Conservation (phyloP, 495 filamentous ascomycete species). For the Podospora pseudoanserina region DNA sequence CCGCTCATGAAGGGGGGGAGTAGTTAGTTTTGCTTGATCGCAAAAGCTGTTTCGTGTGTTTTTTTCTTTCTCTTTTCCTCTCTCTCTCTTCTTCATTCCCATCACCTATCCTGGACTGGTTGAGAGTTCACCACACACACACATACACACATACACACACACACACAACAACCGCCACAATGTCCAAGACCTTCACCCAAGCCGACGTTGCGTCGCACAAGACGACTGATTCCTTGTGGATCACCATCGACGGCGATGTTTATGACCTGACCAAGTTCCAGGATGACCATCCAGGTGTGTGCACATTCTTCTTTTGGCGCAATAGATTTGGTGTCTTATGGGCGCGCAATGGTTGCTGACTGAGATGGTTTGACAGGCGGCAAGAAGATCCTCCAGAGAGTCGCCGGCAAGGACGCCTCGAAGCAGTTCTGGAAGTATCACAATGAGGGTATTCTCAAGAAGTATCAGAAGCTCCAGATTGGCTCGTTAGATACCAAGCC, state of each 20-base stretch:
- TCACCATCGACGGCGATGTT: slow-evolving; percentile 92
- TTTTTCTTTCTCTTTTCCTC: slow-evolving; percentile 1
- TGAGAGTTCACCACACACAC: slow-evolving; percentile 1
- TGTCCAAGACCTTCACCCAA: slow-evolving; percentile 83
- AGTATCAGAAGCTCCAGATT: slow-evolving; percentile 85
- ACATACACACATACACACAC: slow-evolving; percentile 1
- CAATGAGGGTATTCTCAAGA: slow-evolving; percentile 89
- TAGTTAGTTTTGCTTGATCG: background rate
- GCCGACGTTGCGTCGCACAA: slow-evolving; percentile 87
- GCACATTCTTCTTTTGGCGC: background rate
- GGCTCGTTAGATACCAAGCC: slow-evolving; percentile 89
- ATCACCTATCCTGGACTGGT: slow-evolving; percentile 1
- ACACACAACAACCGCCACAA: slow-evolving; percentile 40
- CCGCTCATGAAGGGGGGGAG: background rate
- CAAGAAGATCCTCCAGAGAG: slow-evolving; percentile 94
- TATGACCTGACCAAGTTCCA: slow-evolving; percentile 95
- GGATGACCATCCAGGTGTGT: slow-evolving; percentile 80
- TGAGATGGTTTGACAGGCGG: slow-evolving; percentile 55
- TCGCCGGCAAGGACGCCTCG: slow-evolving; percentile 93
- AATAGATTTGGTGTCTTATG: background rate
- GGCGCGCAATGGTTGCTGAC: slow-evolving; percentile 15
- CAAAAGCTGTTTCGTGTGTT: background rate
- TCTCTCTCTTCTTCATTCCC: background rate
- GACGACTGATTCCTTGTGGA: slow-evolving; percentile 79
- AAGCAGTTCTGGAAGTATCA: slow-evolving; percentile 99